Conservation (phyloP, 23 red algal species). For the Gracilaria caudata region DNA sequence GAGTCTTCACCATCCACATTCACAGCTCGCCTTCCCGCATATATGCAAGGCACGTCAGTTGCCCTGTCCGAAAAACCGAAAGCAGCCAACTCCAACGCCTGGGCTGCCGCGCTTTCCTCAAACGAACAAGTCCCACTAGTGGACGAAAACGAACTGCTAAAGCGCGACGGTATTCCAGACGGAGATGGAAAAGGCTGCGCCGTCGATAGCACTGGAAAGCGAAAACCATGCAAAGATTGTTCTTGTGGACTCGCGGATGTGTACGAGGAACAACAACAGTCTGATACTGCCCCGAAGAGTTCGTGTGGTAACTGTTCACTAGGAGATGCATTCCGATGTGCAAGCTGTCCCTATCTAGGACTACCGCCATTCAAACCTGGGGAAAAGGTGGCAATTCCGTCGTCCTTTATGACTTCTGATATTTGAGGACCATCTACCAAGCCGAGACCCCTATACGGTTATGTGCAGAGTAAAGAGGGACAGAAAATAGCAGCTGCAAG, state of each 20-base stretch:
- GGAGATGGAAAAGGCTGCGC: constrained; percentile 13
- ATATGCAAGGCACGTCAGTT: constrained; percentile 26
- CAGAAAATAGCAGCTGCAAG: neutral
- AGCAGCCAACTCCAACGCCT: neutral
- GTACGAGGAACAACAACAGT: constrained; percentile 24
- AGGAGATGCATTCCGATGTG: constrained; percentile 95
- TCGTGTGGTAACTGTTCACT: constrained; percentile 75
- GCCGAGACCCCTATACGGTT: neutral
- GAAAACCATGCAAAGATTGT: constrained; percentile 83
- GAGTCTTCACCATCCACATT: constrained; percentile 9
- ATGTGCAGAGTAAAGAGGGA: neutral
- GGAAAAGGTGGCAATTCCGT: constrained; percentile 72
- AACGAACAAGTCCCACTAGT: constrained; percentile 42
- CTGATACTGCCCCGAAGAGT: neutral
- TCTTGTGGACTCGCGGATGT: constrained; percentile 73
- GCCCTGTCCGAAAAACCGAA: neutral
- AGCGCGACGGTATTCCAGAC: constrained; percentile 33
- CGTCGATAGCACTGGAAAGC: constrained; percentile 18
- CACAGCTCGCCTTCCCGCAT: constrained; percentile 30
- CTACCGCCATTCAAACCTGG: constrained; percentile 90
- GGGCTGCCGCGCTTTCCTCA: constrained; percentile 34
- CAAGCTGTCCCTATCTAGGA: constrained; percentile 87
- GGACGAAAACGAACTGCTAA: constrained; percentile 37
- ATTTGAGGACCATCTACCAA: constrained; percentile 36
- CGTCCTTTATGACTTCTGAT: constrained; percentile 66